Evolutionary conservation across 2,329 filamentous ascomycete genomes (phyloP), one percentile per base, ranked within the genome.

Genomic region (Didymella exigua): DNA sequence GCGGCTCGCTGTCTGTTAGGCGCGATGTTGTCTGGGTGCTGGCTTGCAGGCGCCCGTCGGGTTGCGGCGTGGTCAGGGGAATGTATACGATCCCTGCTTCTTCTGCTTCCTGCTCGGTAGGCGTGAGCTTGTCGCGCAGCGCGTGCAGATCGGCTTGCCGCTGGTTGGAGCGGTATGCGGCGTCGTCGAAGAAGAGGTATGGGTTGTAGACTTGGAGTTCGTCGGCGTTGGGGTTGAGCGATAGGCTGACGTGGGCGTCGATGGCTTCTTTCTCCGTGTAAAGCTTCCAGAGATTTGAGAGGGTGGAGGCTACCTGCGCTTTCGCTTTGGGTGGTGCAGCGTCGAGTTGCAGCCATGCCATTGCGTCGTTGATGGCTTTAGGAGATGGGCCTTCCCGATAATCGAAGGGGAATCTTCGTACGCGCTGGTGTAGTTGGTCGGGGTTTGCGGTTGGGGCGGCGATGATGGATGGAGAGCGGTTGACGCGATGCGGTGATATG

Each of bases 21-120:
- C 41, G 30, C 5, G 46, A 55, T 11, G 53, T 55, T 0, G 53
- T 56, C 10, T 49, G 41, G 0, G 45, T 45, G 33, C 10, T 41
- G 18, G 46, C 29, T 42, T 55, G 52, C 2, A 56, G 54, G 1
- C 54, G 54, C 8, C 42, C 19, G 43, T 56, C 54, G 3, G 54
- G 48, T 16, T 30, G 43, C 2, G 68, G 60, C 6, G 62, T 52
- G 11, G 55, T 71, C 2, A 84, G 81, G 65, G 84, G 87, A 60
- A 96, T 83, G 72, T 93, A 96, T 0, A 95, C 89, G 63, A 96
- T 91, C 3, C 90, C 90, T 54, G 87, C 79, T 54, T 83, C 81
- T 68, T 89, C 87, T 2, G 85, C 88, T 61, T 86, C 83, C 3
- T 84, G 75, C 65, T 89, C 87, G 43, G 81, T 79, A 0, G 79